These are phyloP conservation scores for Aspergillus alliaceus DNA, from an alignment of 2,329 filamentous ascomycete species.

Conservation along the genomic window DNA sequence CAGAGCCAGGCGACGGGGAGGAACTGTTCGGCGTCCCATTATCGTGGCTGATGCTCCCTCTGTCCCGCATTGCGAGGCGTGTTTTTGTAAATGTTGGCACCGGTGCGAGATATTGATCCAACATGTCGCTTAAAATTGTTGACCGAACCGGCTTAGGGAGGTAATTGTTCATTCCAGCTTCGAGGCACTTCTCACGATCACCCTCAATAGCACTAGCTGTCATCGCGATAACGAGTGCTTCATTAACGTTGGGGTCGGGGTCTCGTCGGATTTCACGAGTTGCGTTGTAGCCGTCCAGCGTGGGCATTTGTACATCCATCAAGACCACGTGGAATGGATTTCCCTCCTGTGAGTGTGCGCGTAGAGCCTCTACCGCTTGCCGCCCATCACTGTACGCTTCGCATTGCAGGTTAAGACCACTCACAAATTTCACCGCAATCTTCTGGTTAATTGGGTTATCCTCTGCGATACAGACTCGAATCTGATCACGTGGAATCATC, in stretches of 20 bases:
- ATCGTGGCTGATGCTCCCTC: slow-evolving; percentile 29
- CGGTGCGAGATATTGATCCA: slow-evolving; percentile 66
- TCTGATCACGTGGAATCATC: slow-evolving; percentile 70
- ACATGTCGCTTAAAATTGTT: slow-evolving; percentile 79
- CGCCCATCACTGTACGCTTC: slow-evolving; percentile 88
- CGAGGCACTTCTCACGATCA: slow-evolving; percentile 91
- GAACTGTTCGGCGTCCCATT: slow-evolving; percentile 23
- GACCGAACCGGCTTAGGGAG: slow-evolving; percentile 92
- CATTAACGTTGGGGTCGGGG: slow-evolving; percentile 70
- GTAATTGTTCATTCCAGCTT: slow-evolving; percentile 97
- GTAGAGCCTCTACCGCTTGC: slow-evolving; percentile 84
- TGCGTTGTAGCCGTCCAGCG: slow-evolving; percentile 88
- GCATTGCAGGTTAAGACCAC: slow-evolving; percentile 80
- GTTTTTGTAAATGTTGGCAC: slow-evolving; percentile 39
- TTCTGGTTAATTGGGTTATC: slow-evolving; percentile 94
- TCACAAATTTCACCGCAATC: slow-evolving; percentile 88
- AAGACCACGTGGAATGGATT: slow-evolving; percentile 84
- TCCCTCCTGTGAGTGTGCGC: slow-evolving; percentile 67
- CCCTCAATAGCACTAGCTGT: slow-evolving; percentile 93
- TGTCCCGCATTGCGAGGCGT: slow-evolving; percentile 30
- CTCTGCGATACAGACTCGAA: slow-evolving; percentile 90
- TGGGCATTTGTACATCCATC: slow-evolving; percentile 97
- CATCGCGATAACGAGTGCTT: slow-evolving; percentile 94
- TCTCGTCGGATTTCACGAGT: slow-evolving; percentile 81
- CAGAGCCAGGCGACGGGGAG: slow-evolving; percentile 18